phyloP scores from a whole-genome alignment of 495 filamentous ascomycete species.

The Podospora australis region DNA sequence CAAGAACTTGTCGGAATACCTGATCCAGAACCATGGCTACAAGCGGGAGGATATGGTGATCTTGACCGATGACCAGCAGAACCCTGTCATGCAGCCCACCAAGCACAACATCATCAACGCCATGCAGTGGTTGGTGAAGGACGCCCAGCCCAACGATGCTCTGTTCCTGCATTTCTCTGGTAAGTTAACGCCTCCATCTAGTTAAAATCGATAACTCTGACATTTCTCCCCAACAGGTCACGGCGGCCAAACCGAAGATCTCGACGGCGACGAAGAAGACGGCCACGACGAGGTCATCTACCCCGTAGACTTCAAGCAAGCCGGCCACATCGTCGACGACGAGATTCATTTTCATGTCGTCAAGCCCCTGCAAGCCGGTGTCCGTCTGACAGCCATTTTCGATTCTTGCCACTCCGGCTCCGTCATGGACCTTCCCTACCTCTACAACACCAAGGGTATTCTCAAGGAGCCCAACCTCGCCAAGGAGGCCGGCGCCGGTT shows the following conservation, averaged over 20 bases:
- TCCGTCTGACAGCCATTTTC: conserved; percentile 92
- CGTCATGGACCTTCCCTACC: conserved; percentile 90
- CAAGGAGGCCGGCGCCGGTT: conserved; percentile 88
- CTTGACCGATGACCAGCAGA: conserved; percentile 40
- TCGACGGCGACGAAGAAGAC: conserved; percentile 75
- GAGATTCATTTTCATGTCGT: conserved; percentile 93
- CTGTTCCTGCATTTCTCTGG: conserved; percentile 58
- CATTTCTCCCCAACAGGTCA: conserved; percentile 33
- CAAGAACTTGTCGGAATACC: conserved; percentile 79
- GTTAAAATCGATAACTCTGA: too few species aligned
- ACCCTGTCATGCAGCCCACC: conserved; percentile 40
- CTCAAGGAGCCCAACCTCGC: conserved; percentile 97
- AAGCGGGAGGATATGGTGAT: conserved; percentile 48
- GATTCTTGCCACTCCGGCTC: conserved; percentile 97
- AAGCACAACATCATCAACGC: conserved; percentile 46
- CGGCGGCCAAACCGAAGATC: conserved; percentile 41
- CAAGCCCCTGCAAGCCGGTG: conserved; percentile 69
- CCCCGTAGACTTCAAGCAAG: conserved; percentile 83
- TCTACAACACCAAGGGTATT: conserved; percentile 92
- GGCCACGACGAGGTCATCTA: conserved; percentile 97
- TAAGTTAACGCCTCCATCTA: too few species aligned
- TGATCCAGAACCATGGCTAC: conserved; percentile 68
- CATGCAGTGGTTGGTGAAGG: conserved; percentile 42
- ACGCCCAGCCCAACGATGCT: conserved; percentile 42
- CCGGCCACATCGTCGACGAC: conserved; percentile 93